A percentile compares a stretch with the other conserved stretches of the same genome.
Conservation (phyloP, 139 green algal species). For the Yamagishiella unicocca region DNA sequence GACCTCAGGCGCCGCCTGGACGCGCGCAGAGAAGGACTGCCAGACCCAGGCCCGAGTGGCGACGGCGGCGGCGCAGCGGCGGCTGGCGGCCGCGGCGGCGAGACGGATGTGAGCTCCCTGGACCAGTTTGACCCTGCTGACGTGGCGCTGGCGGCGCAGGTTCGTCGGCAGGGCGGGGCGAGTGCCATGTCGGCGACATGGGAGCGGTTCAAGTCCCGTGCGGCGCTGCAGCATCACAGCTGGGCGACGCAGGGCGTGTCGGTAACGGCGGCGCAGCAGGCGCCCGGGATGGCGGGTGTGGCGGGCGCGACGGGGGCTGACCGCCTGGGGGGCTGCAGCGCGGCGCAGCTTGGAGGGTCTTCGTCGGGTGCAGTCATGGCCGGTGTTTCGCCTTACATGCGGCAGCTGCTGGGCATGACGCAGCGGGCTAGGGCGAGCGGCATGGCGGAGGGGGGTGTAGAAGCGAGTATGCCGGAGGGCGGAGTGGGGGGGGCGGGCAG, state of each 20-base stretch:
- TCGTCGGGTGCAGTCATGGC: neutral
- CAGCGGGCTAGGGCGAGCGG: neutral
- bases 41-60: neutral
- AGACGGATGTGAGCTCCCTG: slow-evolving; percentile 7
- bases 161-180: neutral
- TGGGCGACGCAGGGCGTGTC: slow-evolving; percentile 25
- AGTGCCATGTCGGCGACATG: slow-evolving; percentile 2
- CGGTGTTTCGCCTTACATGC: slow-evolving; percentile 4
- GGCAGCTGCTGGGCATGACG: neutral
- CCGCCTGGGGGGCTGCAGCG: neutral
- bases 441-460: neutral
- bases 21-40: neutral
- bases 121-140: slow-evolving; percentile 56
- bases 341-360: neutral
- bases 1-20: slow-evolving; percentile 14
- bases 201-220: slow-evolving; percentile 54
- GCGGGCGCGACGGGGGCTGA: neutral
- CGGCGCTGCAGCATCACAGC: slow-evolving; percentile 47
- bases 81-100: too few relatives aligned
- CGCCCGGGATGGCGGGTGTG: neutral
- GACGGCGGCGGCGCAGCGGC: neutral
- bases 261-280: neutral
- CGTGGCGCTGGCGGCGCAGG: slow-evolving; percentile 1
- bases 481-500: neutral
- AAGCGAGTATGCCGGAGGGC: too few relatives aligned